Evolutionary conservation across 345 rosid genomes (phyloP).

Genomic region (Aethionema arabicum): DNA sequence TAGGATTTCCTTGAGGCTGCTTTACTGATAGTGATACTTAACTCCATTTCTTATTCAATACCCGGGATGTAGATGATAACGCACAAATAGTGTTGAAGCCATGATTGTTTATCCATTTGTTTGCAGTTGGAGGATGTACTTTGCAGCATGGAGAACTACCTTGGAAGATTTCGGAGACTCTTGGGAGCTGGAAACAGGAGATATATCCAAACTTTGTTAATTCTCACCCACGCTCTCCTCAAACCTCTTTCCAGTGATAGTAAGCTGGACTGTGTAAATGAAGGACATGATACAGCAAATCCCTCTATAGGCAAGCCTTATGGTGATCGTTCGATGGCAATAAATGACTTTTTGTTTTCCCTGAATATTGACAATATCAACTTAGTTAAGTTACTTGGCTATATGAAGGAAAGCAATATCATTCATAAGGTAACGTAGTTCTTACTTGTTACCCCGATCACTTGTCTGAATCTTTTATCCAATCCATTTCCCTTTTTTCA

Average conservation of each 20-base stretch:
- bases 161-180: constrained; percentile 61
- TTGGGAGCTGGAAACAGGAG: constrained; percentile 93
- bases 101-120: constrained; percentile 11
- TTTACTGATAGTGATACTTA: constrained; percentile 1
- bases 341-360: constrained; percentile 79
- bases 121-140: constrained; percentile 73
- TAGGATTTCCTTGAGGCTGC: constrained; percentile 12
- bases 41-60: not conserved
- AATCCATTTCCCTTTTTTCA: constrained; percentile 14
- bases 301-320: constrained; percentile 36
- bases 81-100: constrained; percentile 1
- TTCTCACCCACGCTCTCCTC: constrained; percentile 65
- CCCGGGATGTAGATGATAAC: not conserved
- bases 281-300: constrained; percentile 39
- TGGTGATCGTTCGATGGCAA: constrained; percentile 62
- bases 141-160: constrained; percentile 59
- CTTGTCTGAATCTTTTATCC: constrained; percentile 14
- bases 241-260: constrained; percentile 46
- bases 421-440: constrained; percentile 69
- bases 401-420: constrained; percentile 79
- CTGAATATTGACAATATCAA: constrained; percentile 86
- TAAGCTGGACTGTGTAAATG: constrained; percentile 31
- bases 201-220: constrained; percentile 82
- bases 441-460: constrained; percentile 10
- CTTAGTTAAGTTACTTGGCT: constrained; percentile 69